A percentile compares a stretch with the other conserved stretches of the same genome.
Evolutionary conservation across 164 flowering plant genomes (phyloP).

Genomic region (Magnolia officinalis): DNA sequence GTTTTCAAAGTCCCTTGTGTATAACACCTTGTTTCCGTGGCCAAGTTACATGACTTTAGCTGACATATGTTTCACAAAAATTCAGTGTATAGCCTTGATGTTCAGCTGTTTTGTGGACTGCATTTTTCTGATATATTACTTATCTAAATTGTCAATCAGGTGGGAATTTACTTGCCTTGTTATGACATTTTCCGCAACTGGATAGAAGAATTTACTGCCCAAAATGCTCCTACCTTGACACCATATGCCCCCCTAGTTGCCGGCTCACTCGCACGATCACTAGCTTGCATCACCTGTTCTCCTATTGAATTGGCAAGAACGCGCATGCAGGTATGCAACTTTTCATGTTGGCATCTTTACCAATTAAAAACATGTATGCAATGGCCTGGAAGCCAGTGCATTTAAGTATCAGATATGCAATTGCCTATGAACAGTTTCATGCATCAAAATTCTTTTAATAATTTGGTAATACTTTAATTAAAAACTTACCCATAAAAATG

Average conservation of each 20-base stretch:
- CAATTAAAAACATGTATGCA: background rate
- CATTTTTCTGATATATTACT: background rate
- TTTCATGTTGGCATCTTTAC: background rate
- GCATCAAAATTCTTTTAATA: background rate
- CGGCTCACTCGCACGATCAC: conserved; percentile 80
- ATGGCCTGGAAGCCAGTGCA: background rate
- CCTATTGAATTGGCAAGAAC: conserved; percentile 95
- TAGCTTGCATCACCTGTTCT: conserved; percentile 82
- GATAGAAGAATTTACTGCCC: conserved; percentile 55
- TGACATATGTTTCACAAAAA: background rate
- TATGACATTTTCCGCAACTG: conserved; percentile 80
- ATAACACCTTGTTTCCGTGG: background rate
- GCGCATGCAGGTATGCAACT: conserved; percentile 85
- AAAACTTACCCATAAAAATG: too few relatives aligned
- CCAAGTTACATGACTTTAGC: background rate
- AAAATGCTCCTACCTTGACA: conserved; percentile 57
- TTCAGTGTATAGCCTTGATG: background rate
- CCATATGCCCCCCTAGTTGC: conserved; percentile 90
- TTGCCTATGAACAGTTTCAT: background rate
- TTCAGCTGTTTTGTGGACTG: background rate
- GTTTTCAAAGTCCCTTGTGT: background rate
- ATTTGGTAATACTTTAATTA: too few relatives aligned
- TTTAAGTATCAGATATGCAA: too few relatives aligned
- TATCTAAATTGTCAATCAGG: conserved; percentile 42
- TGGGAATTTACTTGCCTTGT: conserved; percentile 89